Evolutionary conservation across 176 grass and related monocot species (phyloP).

Genomic region (Zea mays): DNA sequence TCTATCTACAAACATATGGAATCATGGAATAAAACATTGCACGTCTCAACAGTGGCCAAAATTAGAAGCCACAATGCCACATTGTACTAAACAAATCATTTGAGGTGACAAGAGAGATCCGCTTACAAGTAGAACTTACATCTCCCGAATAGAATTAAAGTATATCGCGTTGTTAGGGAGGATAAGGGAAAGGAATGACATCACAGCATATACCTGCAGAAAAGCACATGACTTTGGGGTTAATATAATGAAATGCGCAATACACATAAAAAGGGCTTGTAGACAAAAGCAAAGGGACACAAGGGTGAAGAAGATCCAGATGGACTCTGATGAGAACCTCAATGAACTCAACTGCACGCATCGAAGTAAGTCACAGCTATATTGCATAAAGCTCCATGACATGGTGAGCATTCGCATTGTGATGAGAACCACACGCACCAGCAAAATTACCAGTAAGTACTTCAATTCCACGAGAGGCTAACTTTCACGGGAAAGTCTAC

Average conservation of each 20-base stretch:
- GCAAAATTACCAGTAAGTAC: neutral
- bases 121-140: constrained; percentile 59
- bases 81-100: neutral
- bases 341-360: neutral
- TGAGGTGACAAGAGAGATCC: neutral
- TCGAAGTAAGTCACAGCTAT: too few relatives aligned
- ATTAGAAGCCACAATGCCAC: constrained; percentile 16
- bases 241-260: neutral
- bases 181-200: constrained; percentile 90
- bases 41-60: constrained; percentile 1
- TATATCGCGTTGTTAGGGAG: constrained; percentile 71
- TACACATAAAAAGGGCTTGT: neutral
- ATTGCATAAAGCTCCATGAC: too few relatives aligned
- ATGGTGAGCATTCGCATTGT: neutral
- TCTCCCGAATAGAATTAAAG: constrained; percentile 90
- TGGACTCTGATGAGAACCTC: neutral
- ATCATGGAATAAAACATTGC: constrained; percentile 12
- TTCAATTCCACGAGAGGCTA: neutral
- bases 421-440: neutral
- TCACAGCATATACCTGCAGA: constrained; percentile 91
- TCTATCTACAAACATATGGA: neutral
- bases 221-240: neutral
- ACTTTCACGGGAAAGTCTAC: neutral
- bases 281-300: neutral
- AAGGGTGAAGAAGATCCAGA: neutral